These are phyloP conservation scores for Phlebopus sp. DNA, from an alignment of 1,284 basidiomycete genomes.

Conservation along the genomic window DNA sequence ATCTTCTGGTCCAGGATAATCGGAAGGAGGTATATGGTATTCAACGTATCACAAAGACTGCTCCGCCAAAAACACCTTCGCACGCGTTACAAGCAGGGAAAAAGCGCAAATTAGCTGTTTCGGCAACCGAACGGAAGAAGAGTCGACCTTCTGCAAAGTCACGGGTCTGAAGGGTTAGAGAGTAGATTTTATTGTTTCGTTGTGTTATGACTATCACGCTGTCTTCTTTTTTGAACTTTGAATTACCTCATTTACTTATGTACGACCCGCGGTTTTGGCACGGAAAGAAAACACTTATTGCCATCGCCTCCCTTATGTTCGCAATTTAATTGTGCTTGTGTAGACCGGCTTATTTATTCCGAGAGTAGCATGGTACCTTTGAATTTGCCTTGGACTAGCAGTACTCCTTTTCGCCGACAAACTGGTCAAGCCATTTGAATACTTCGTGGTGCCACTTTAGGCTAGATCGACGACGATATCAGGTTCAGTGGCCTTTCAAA, in stretches of 20 bases:
- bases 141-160: conserved; percentile 9
- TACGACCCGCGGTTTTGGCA: conserved; percentile 5
- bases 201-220: too few species aligned
- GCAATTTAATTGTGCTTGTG: conserved; percentile 9
- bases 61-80: conserved; percentile 9
- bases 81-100: conserved; percentile 8
- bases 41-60: conserved; percentile 17
- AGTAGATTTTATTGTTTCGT: neutral
- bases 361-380: neutral
- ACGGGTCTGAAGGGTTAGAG: conserved; percentile 9
- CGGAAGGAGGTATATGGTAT: conserved; percentile 35
- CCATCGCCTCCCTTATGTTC: conserved; percentile 1
- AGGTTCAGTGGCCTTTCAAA: neutral
- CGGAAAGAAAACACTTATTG: conserved; percentile 6
- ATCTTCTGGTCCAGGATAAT: conserved; percentile 29
- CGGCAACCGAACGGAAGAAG: conserved; percentile 13
- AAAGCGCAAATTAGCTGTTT: conserved; percentile 20
- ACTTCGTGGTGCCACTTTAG: conserved; percentile 88
- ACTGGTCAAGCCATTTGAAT: conserved; percentile 82
- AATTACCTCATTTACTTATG: conserved; percentile 19
- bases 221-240: neutral
- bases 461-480: conserved; percentile 32
- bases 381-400: neutral
- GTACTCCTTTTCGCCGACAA: conserved; percentile 43
- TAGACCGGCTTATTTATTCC: neutral